Conservation (phyloP, 164 flowering plant species). For the Piper longum region DNA sequence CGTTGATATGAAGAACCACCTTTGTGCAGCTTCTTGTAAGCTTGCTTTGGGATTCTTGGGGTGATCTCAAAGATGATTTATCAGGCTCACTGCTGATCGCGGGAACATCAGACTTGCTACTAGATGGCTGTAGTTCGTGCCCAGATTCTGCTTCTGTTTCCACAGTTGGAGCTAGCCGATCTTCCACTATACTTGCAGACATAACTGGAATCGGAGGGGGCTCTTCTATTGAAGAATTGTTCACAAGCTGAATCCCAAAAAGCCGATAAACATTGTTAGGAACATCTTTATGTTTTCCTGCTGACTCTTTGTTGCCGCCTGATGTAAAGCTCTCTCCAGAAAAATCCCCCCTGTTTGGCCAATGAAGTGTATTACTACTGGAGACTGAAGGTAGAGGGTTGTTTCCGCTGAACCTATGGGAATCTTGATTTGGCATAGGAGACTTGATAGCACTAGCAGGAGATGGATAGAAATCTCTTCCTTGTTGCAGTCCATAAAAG, state of each 20-base stretch:
- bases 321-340: constrained; percentile 34
- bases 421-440: constrained; percentile 21
- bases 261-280: constrained; percentile 46
- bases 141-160: constrained; percentile 47
- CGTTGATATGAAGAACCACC: constrained; percentile 20
- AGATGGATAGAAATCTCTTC: constrained; percentile 36
- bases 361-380: constrained; percentile 24
- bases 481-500: constrained; percentile 37
- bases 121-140: constrained; percentile 50
- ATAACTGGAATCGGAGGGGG: constrained; percentile 14
- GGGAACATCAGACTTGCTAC: constrained; percentile 44
- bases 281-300: constrained; percentile 43
- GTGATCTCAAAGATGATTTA: constrained; percentile 50
- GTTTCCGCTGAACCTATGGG: constrained; percentile 28
- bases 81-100: constrained; percentile 65
- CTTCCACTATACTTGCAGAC: constrained; percentile 17
- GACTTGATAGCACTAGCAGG: constrained; percentile 31
- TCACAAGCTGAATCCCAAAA: constrained; percentile 72
- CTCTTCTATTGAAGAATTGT: constrained; percentile 35
- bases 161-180: constrained; percentile 22
- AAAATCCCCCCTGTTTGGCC: constrained; percentile 35
- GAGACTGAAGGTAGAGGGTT: constrained; percentile 29
- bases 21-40: constrained; percentile 82
- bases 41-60: constrained; percentile 57
- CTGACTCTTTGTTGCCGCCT: constrained; percentile 22